phyloP scores from a whole-genome alignment of 768 basidiomycete species.

The Dictyophora rubrovolvata region DNA sequence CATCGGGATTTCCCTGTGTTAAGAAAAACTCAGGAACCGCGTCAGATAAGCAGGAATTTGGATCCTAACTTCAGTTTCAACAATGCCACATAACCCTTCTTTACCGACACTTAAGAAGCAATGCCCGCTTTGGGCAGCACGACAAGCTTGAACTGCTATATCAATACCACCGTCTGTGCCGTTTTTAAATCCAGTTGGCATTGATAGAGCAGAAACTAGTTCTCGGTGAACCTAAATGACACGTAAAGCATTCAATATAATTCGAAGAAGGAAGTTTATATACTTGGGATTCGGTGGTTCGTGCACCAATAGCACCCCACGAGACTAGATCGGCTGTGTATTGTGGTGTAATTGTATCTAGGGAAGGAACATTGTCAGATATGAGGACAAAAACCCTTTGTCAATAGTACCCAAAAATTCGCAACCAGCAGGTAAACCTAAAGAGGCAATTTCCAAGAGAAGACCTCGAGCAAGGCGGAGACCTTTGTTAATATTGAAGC shows the following conservation, averaged over 20 bases:
- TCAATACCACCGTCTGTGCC: slow-evolving; percentile 89
- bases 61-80: slow-evolving; percentile 72
- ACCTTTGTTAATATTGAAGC: slow-evolving; percentile 95
- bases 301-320: slow-evolving; percentile 94
- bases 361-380: background rate
- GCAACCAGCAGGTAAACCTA: slow-evolving; percentile 92
- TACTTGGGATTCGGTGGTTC: slow-evolving; percentile 68
- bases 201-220: slow-evolving; percentile 75
- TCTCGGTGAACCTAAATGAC: slow-evolving; percentile 69
- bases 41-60: background rate
- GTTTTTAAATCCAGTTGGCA: slow-evolving; percentile 98
- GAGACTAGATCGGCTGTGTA: slow-evolving; percentile 90
- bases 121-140: slow-evolving; percentile 82
- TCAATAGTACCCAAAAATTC: slow-evolving; percentile 59
- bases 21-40: slow-evolving; percentile 5
- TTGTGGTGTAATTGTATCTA: slow-evolving; percentile 62
- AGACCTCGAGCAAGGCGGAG: slow-evolving; percentile 79
- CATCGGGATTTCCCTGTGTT: slow-evolving; percentile 73
- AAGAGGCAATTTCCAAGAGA: slow-evolving; percentile 78
- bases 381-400: background rate
- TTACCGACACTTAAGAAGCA: slow-evolving; percentile 97
- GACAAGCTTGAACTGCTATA: slow-evolving; percentile 91
- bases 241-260: background rate
- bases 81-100: slow-evolving; percentile 87
- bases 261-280: background rate